phyloP scores from a whole-genome alignment of 129 eudicot genomes.

The Lonicera japonica region DNA sequence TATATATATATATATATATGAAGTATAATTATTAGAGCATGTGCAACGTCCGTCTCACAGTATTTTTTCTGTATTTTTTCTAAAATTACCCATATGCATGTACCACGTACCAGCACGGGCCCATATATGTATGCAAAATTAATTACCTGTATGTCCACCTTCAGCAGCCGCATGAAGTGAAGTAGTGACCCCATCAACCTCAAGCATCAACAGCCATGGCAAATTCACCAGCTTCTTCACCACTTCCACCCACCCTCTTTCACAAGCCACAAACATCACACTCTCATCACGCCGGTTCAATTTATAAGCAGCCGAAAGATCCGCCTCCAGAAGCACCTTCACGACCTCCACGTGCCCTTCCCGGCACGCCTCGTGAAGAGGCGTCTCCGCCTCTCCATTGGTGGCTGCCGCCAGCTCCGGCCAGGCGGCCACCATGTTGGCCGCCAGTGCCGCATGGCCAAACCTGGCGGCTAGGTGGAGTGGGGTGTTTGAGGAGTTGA shows the following conservation, averaged over 20 bases:
- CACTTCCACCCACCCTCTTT: conserved; percentile 40
- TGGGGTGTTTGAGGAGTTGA: conserved; percentile 27
- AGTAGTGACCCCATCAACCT: conserved; percentile 32
- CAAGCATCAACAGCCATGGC: conserved; percentile 36
- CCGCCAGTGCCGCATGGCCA: conserved; percentile 34
- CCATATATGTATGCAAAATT: not conserved
- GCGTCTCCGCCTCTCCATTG: conserved; percentile 41
- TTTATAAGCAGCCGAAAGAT: conserved; percentile 32
- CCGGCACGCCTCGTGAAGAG: conserved; percentile 49
- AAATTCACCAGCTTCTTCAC: conserved; percentile 34
- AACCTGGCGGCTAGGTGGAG: conserved; percentile 51
- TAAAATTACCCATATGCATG: not conserved
- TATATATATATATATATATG: no score
- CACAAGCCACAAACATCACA: conserved; percentile 43
- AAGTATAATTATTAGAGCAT: no score
- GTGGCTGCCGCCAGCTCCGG: conserved; percentile 35
- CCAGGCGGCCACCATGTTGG: conserved; percentile 24
- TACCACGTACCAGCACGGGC: no score
- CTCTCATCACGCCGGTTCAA: conserved; percentile 38
- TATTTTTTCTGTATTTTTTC: no score
- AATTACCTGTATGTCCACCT: conserved; percentile 45
- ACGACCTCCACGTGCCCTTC: conserved; percentile 39
- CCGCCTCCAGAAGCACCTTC: conserved; percentile 23
- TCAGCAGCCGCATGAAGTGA: conserved; percentile 61
- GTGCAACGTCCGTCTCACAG: no score